These are phyloP conservation scores for Phytophthora sp. DNA, from an alignment of 352 stramenopile species.

Conservation along the genomic window DNA sequence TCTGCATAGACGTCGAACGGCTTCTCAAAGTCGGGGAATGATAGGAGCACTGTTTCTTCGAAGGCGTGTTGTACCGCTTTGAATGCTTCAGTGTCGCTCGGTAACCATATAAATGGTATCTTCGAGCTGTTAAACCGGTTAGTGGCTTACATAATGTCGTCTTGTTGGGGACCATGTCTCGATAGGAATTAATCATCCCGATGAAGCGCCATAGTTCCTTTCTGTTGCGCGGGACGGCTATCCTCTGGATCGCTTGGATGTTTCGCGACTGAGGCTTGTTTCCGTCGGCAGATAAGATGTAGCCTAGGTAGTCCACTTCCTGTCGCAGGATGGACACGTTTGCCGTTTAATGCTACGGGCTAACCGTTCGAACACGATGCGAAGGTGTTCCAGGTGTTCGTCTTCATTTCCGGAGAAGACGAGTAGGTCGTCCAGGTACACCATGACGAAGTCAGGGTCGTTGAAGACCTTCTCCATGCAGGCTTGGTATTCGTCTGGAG, in stretches of 20 bases:
- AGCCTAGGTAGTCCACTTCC: background rate
- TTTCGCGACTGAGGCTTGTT: background rate
- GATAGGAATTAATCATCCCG: slow-evolving; percentile 23
- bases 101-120: slow-evolving; percentile 1
- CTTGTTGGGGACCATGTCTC: too few species aligned
- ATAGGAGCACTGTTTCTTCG: too few species aligned
- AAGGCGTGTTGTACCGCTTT: too few species aligned
- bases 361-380: background rate
- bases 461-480: slow-evolving; percentile 2
- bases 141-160: slow-evolving; percentile 10
- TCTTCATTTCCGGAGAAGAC: slow-evolving; percentile 2
- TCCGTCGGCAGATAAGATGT: background rate
- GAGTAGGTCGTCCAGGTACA: slow-evolving; percentile 12
- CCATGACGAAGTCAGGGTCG: slow-evolving; percentile 7
- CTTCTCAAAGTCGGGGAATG: too few species aligned
- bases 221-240: background rate
- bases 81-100: background rate
- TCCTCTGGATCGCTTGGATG: background rate
- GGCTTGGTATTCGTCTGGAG: slow-evolving; percentile 4
- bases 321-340: background rate
- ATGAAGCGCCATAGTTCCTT: slow-evolving; percentile 12
- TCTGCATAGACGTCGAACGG: too few species aligned
- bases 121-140: background rate
- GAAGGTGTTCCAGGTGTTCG: slow-evolving; percentile 1
- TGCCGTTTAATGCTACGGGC: too few species aligned